Percentiles rank a stretch among this genome's conserved stretches.
These are phyloP conservation scores for Aspergillus oerlinghausenensis DNA, from an alignment of 2,329 filamentous ascomycete species.

Conservation along the genomic window DNA sequence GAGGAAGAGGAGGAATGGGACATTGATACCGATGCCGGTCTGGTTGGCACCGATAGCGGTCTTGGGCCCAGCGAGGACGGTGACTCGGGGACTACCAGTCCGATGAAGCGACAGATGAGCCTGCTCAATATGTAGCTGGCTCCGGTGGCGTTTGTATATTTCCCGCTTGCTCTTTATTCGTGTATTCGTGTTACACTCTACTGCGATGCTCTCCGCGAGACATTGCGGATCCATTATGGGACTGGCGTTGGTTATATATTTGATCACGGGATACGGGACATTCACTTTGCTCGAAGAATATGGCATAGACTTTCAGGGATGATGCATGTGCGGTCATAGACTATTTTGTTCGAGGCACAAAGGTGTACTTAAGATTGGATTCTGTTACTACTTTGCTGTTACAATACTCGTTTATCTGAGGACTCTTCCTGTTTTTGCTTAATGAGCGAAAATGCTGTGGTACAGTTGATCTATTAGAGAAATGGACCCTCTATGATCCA, in stretches of 20 bases:
- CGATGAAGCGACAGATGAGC: conserved; percentile 69
- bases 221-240: not conserved
- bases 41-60: conserved; percentile 42
- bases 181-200: conserved; percentile 1
- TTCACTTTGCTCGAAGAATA: not conserved
- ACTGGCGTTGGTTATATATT: not conserved
- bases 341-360: not conserved
- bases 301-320: not conserved
- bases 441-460: not conserved
- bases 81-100: conserved; percentile 53
- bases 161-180: not conserved
- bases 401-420: too few relatives aligned
- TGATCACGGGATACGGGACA: not conserved
- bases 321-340: not conserved
- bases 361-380: not conserved
- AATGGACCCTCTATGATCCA: not conserved
- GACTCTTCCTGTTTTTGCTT: too few relatives aligned
- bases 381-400: not conserved
- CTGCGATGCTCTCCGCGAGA: not conserved
- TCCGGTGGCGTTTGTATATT: not conserved
- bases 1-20: conserved; percentile 70
- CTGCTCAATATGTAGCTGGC: conserved; percentile 56
- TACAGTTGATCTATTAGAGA: not conserved
- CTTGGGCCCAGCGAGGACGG: conserved; percentile 64
- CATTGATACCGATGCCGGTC: conserved; percentile 73